Conservation (phyloP, 1,284 basidiomycete species). For the Tausonia pullulans region DNA sequence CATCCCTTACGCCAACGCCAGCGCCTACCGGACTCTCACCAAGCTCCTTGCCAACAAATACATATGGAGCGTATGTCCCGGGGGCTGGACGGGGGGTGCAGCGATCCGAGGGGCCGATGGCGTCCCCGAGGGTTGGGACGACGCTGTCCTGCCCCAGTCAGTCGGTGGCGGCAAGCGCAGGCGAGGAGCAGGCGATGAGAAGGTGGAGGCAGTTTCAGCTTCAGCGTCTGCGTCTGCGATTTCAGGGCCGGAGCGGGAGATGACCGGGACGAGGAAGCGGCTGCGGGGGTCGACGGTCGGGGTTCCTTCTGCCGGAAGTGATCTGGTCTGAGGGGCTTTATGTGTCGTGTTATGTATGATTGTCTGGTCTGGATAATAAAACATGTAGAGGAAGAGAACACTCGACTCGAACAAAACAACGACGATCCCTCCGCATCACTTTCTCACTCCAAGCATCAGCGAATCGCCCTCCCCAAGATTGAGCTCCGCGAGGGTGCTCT, state of each 20-base stretch:
- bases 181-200: background rate
- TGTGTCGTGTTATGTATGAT: background rate
- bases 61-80: slow-evolving; percentile 23
- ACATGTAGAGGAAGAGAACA: background rate
- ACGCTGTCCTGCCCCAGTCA: background rate
- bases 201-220: background rate
- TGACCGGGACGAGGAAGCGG: background rate
- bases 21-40: slow-evolving; percentile 35
- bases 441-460: slow-evolving; percentile 60
- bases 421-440: slow-evolving; percentile 32
- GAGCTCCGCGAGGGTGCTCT: slow-evolving; percentile 65
- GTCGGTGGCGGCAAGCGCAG: slow-evolving; percentile 1
- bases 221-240: slow-evolving; percentile 1
- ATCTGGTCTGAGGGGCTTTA: background rate
- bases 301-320: background rate
- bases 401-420: background rate
- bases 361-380: background rate
- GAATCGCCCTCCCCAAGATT: slow-evolving; percentile 82
- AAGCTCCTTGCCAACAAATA: slow-evolving; percentile 25
- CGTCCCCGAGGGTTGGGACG: slow-evolving; percentile 4
- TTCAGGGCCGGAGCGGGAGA: background rate
- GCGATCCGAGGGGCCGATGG: slow-evolving; percentile 23
- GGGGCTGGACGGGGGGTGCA: slow-evolving; percentile 29
- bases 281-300: background rate
- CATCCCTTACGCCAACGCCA: slow-evolving; percentile 33